Percentiles rank a stretch among this genome's conserved stretches.
These are phyloP conservation scores for Marasmius oreades DNA, from an alignment of 1,284 basidiomycete species.

Conservation along the genomic window DNA sequence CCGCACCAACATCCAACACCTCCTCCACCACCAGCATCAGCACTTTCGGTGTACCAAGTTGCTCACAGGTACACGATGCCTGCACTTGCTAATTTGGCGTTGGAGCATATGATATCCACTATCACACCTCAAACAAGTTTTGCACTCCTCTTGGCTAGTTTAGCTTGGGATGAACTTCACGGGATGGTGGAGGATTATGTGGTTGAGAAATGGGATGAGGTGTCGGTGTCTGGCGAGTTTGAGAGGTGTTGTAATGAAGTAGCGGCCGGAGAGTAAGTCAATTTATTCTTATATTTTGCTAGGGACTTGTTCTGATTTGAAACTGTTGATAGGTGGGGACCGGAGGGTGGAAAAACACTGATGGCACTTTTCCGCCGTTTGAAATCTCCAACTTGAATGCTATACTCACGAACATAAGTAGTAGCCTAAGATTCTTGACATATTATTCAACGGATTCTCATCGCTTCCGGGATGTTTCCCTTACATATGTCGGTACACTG, in stretches of 20 bases:
- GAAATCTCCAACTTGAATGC: conserved; percentile 43
- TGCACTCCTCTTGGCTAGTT: conserved; percentile 65
- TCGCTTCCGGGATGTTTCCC: too few species aligned
- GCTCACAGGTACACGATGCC: conserved; percentile 78
- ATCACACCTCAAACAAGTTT: conserved; percentile 73
- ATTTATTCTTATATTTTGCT: neutral
- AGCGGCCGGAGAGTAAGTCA: conserved; percentile 63
- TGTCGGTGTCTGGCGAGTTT: conserved; percentile 59
- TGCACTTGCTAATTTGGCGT: conserved; percentile 60
- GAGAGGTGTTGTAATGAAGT: conserved; percentile 68
- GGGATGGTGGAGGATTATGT: conserved; percentile 65
- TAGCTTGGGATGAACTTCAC: conserved; percentile 63
- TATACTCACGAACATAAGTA: conserved; percentile 16
- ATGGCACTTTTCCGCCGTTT: conserved; percentile 63
- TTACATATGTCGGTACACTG: too few species aligned
- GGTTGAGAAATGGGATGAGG: conserved; percentile 68
- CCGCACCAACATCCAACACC: conserved; percentile 75
- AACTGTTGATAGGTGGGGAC: conserved; percentile 51
- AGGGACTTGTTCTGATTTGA: conserved; percentile 8
- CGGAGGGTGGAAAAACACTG: conserved; percentile 63
- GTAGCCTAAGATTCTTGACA: too few species aligned
- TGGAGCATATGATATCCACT: conserved; percentile 73
- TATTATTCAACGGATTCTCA: too few species aligned
- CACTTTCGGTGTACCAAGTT: conserved; percentile 76
- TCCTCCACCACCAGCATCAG: conserved; percentile 61